These are phyloP conservation scores for Metschnikowia noctiluminum DNA, from an alignment of 805 yeast genomes.

Conservation along the genomic window DNA sequence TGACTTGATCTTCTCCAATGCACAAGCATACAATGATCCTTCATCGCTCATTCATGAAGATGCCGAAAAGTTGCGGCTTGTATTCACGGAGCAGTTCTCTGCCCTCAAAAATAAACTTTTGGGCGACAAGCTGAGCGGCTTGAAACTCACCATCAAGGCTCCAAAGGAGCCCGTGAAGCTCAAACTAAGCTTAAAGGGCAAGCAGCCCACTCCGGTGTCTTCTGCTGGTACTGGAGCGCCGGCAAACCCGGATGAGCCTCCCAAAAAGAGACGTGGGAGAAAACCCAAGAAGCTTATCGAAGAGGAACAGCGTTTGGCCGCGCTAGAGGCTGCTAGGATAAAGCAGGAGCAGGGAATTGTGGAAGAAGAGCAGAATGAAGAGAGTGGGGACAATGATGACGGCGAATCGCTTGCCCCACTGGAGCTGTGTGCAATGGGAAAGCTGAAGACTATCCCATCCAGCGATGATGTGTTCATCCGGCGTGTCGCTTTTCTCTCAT, in stretches of 20 bases:
- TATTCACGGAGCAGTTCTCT: slow-evolving; percentile 42
- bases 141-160: slow-evolving; percentile 27
- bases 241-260: slow-evolving; percentile 13
- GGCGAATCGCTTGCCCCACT: slow-evolving; percentile 6
- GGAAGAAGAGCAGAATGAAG: slow-evolving; percentile 10
- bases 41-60: slow-evolving; percentile 69
- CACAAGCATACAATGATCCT: slow-evolving; percentile 73
- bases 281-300: slow-evolving; percentile 22
- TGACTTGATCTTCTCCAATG: slow-evolving; percentile 69
- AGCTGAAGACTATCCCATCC: slow-evolving; percentile 12
- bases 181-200: slow-evolving; percentile 27
- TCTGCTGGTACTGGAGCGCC: slow-evolving; percentile 1
- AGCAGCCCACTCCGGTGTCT: slow-evolving; percentile 6
- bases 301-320: slow-evolving; percentile 18
- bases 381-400: slow-evolving; percentile 6
- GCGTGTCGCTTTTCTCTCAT: slow-evolving; percentile 13
- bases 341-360: slow-evolving; percentile 10
- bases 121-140: slow-evolving; percentile 15
- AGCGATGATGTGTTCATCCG: slow-evolving; percentile 18
- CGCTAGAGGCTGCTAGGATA: slow-evolving; percentile 11
- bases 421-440: slow-evolving; percentile 17
- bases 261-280: slow-evolving; percentile 22
- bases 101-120: slow-evolving; percentile 26
- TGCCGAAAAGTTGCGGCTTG: slow-evolving; percentile 56
- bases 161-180: slow-evolving; percentile 26